These are phyloP conservation scores for Cucumis melo DNA, from an alignment of 306 rosid genomes.

Conservation along the genomic window DNA sequence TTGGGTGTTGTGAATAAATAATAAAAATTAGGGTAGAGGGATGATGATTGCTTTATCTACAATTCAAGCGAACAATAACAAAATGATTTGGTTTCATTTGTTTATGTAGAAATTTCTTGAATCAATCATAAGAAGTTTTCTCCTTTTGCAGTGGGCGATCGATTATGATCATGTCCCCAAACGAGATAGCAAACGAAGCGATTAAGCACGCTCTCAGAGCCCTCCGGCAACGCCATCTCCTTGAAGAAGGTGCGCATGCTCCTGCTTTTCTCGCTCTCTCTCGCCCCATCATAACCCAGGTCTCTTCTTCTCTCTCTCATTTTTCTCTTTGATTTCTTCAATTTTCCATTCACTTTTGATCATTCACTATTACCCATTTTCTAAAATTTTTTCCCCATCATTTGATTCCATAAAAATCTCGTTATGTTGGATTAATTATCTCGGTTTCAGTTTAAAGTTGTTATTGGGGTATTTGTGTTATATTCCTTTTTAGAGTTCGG, in stretches of 20 bases:
- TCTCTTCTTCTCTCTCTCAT: constrained; percentile 8
- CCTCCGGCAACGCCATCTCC: constrained; percentile 71
- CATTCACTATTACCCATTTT: not conserved
- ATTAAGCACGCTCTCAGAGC: constrained; percentile 73
- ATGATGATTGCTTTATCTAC: not conserved
- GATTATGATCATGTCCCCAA: not conserved
- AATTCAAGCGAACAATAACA: not conserved
- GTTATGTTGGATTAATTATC: not conserved
- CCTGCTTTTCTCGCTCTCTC: constrained; percentile 71
- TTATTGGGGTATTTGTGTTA: constrained; percentile 2
- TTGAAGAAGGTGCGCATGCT: constrained; percentile 95
- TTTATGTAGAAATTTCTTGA: not conserved
- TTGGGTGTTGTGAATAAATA: not conserved
- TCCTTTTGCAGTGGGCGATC: not conserved
- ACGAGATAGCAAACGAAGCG: constrained; percentile 44
- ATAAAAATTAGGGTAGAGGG: not conserved
- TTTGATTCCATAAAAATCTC: not conserved
- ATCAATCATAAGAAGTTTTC: constrained; percentile 7
- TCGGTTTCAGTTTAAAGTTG: not conserved
- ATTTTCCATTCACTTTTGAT: not conserved
- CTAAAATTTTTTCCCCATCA: not conserved
- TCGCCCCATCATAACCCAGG: constrained; percentile 60
- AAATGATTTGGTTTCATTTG: not conserved
- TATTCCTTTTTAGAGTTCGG: constrained; percentile 56
- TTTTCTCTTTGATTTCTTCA: not conserved